Conservation (phyloP, 2,329 filamentous ascomycete species). For the Neopestalotiopsis clavispora region DNA sequence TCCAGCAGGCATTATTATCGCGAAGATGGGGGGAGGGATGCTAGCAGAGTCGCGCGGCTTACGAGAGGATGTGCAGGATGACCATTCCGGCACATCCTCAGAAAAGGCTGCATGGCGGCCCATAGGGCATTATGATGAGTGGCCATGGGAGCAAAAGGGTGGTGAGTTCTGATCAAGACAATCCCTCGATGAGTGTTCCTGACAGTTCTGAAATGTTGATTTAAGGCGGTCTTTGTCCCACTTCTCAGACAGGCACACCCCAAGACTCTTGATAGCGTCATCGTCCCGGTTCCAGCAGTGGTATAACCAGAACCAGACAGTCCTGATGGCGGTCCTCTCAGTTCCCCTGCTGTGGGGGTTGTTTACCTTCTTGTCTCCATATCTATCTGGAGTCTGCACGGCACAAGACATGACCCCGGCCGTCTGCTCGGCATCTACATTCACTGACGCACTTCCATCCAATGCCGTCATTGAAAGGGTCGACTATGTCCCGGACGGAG, state of each 20-base stretch:
- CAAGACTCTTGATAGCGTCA: neutral
- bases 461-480: conserved; percentile 14
- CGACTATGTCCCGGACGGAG: conserved; percentile 6
- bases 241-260: neutral
- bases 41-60: neutral
- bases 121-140: neutral
- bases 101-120: neutral
- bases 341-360: conserved; percentile 10
- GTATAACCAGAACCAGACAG: neutral
- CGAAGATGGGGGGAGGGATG: neutral
- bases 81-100: neutral
- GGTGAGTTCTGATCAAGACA: neutral
- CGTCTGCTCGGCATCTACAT: conserved; percentile 5
- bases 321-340: conserved; percentile 10
- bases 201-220: conserved; percentile 8
- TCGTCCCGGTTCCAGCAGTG: neutral
- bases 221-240: neutral
- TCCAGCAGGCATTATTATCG: neutral
- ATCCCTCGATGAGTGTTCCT: neutral
- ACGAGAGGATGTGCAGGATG: conserved; percentile 4
- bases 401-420: neutral
- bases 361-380: conserved; percentile 5
- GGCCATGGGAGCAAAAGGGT: neutral
- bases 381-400: neutral
- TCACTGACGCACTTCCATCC: neutral